Evolutionary conservation across 2,329 filamentous ascomycete genomes (phyloP), one percentile per base, ranked within the genome.

Genomic region (Fusarium sp.): DNA sequence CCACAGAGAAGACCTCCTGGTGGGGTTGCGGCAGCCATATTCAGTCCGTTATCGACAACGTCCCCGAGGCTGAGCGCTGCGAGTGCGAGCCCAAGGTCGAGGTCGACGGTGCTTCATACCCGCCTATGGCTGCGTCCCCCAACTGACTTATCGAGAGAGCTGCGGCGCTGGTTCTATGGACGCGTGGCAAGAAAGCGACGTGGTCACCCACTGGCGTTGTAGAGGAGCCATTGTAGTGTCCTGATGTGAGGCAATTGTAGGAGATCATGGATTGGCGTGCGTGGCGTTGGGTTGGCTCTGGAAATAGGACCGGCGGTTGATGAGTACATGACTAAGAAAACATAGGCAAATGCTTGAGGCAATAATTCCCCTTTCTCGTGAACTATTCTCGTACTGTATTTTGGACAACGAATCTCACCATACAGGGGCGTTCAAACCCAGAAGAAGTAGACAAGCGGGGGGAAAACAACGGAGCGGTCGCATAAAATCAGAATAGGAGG

Each of bases 1-100:
- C 18, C 17, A 42, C 38, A 79, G 77, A 77, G 22, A 79, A 77
- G 65, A 69, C 78, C 45, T 72, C 89, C 63, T 93, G 91, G 91
- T 89, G 85, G 83, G 91, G 91, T 70, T 93, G 91, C 81, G 90
- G 90, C 71, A 84, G 76, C 69, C 90, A 93, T 82, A 84, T 92
- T 74, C 83, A 88, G 18, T 81, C 81, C 22, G 91, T 94, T 75
- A 89, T 94, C 84, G 88, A 91, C 80, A 77, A 80, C 32, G 80
- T 93, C 48, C 86, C 90, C 9, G 82, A 85, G 41, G 81, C 84
- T 11, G 85, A 93, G 45, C 88, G 91, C 82, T 94, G 92, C 84
- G 85, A 84, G 30, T 94, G 92, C 80, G 84, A 87, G 76, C 91
- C 92, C 35, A 88, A 89, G 79, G 84, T 93, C 71, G 87, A 90